Percentiles rank a stretch among this genome's conserved stretches.
These are phyloP conservation scores for Didymosphaeria variabile DNA, from an alignment of 2,329 filamentous ascomycete genomes.

Conservation along the genomic window DNA sequence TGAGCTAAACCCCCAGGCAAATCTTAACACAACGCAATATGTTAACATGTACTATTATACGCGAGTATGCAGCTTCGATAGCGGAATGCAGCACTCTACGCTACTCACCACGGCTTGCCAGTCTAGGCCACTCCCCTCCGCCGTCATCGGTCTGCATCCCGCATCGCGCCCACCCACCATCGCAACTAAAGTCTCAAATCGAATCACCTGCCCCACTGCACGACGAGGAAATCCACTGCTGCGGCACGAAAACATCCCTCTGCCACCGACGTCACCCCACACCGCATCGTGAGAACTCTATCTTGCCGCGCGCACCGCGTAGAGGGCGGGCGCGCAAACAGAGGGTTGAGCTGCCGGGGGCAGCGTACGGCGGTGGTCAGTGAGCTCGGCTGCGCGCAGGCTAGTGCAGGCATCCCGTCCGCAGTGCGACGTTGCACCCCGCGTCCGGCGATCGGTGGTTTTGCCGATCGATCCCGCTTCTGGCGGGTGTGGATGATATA, in stretches of 20 bases:
- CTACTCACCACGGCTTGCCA: not conserved
- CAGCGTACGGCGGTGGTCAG: conserved; percentile 9
- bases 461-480: conserved; percentile 16
- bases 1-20: not conserved
- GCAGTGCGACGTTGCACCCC: conserved; percentile 22
- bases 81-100: not conserved
- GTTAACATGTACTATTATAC: conserved; percentile 7
- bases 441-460: conserved; percentile 16
- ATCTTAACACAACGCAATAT: conserved; percentile 4
- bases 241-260: conserved; percentile 10
- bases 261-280: conserved; percentile 23
- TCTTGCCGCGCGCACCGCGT: conserved; percentile 4
- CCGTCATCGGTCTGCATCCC: conserved; percentile 7
- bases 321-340: conserved; percentile 6
- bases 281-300: conserved; percentile 7
- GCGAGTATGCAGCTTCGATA: not conserved
- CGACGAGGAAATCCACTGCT: conserved; percentile 10
- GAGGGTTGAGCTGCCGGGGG: not conserved
- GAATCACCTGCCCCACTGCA: conserved; percentile 23
- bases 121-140: not conserved
- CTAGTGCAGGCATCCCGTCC: conserved; percentile 8
- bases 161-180: conserved; percentile 6
- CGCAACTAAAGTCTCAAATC: conserved; percentile 10
- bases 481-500: conserved; percentile 16
- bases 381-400: conserved; percentile 14